Conservation (phyloP, 352 stramenopile genomes). For the Pythium vanterpoolii region DNA sequence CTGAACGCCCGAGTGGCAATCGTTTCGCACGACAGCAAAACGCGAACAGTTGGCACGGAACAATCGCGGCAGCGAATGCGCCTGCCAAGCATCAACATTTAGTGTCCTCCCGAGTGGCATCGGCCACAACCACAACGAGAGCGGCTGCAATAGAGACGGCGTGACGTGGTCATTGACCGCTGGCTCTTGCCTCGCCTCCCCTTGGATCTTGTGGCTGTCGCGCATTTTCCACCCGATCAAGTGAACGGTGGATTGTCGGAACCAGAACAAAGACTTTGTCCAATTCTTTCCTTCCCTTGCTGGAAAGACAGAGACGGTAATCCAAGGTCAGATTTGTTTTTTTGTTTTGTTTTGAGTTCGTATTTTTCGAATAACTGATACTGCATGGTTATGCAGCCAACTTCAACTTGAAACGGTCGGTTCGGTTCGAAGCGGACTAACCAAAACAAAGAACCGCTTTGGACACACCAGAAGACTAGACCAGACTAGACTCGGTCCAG, state of each 20-base stretch:
- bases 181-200: too few relatives aligned
- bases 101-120: not conserved
- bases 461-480: not conserved
- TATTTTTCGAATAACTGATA: not conserved
- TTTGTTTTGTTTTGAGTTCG: not conserved
- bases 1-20: not conserved
- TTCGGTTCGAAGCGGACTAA: not conserved
- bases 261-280: too few relatives aligned
- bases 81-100: not conserved
- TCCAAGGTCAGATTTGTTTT: not conserved
- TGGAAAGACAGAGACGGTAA: not conserved
- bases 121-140: not conserved
- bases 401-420: slow-evolving; percentile 9
- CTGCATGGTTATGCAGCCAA: not conserved
- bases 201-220: too few relatives aligned
- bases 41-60: not conserved
- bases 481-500: not conserved
- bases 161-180: not conserved
- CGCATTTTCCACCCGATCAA: too few relatives aligned
- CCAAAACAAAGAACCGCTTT: not conserved
- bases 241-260: too few relatives aligned
- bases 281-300: too few relatives aligned
- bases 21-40: slow-evolving; percentile 5
- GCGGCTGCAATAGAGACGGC: not conserved
- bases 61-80: not conserved